Evolutionary conservation across 345 rosid genomes (phyloP).

Genomic region (Mangifera indica): DNA sequence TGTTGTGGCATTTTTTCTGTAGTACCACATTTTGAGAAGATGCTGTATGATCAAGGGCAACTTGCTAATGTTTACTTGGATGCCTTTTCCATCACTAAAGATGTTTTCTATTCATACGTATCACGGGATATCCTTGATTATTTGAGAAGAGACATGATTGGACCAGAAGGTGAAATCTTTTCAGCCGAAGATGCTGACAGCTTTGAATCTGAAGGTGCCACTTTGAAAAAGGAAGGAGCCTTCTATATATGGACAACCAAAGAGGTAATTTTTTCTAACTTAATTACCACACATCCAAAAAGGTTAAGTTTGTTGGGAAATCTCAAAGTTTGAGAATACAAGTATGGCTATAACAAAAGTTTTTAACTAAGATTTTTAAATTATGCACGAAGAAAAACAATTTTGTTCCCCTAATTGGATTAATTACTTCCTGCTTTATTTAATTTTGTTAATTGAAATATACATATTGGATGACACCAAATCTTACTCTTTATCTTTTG

Average conservation of each 20-base stretch:
- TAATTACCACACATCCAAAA: background rate
- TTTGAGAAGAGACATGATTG: slow-evolving; percentile 90
- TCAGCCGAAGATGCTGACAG: slow-evolving; percentile 98
- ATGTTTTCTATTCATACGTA: slow-evolving; percentile 55
- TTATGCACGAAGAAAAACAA: background rate
- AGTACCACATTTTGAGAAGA: slow-evolving; percentile 99
- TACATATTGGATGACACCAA: background rate
- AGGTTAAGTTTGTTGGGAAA: too few relatives aligned
- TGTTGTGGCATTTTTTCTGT: slow-evolving; percentile 31
- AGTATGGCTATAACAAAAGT: background rate
- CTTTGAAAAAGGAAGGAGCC: slow-evolving; percentile 81
- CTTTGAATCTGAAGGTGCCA: slow-evolving; percentile 57
- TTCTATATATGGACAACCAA: slow-evolving; percentile 76
- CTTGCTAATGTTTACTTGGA: slow-evolving; percentile 77
- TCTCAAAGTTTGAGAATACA: too few relatives aligned
- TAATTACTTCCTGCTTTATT: too few relatives aligned
- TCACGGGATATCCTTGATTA: slow-evolving; percentile 81
- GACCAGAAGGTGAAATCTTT: slow-evolving; percentile 73
- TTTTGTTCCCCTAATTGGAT: background rate
- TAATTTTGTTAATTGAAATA: background rate
- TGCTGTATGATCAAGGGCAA: slow-evolving; percentile 93
- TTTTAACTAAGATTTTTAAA: background rate
- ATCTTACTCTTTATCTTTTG: background rate
- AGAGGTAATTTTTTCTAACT: slow-evolving; percentile 49
- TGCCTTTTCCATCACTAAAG: slow-evolving; percentile 65